A percentile compares a stretch with the other conserved stretches of the same genome.
Conservation (phyloP, 1,284 basidiomycete species). For the Clitocybe nebularis region DNA sequence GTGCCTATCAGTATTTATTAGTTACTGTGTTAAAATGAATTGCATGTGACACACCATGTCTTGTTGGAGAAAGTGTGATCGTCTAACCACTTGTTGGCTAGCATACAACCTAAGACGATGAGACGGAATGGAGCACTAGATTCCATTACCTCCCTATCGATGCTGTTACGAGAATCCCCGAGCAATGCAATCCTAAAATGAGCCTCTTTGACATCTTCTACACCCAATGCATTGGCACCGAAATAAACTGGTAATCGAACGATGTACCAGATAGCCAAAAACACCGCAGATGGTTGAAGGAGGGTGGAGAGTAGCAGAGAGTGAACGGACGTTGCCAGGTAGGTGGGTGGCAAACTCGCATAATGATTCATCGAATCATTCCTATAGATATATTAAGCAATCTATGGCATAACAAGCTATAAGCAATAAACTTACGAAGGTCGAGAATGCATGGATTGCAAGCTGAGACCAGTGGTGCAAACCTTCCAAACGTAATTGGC, state of each 20-base stretch:
- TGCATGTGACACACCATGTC: slow-evolving; percentile 64
- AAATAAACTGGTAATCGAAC: slow-evolving; percentile 73
- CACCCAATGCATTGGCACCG: slow-evolving; percentile 36
- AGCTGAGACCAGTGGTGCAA: slow-evolving; percentile 61
- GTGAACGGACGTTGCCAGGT: slow-evolving; percentile 63
- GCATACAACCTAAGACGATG: slow-evolving; percentile 80
- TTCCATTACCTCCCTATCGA: slow-evolving; percentile 51
- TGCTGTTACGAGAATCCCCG: slow-evolving; percentile 39
- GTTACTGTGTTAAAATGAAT: slow-evolving; percentile 6
- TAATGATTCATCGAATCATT: slow-evolving; percentile 35
- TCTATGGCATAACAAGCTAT: slow-evolving; percentile 5
- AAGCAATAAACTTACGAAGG: slow-evolving; percentile 40
- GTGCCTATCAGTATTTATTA: slow-evolving; percentile 47
- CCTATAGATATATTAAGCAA: slow-evolving; percentile 28
- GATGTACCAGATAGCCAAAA: slow-evolving; percentile 83
- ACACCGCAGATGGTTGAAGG: slow-evolving; percentile 75
- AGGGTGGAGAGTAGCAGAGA: slow-evolving; percentile 74
- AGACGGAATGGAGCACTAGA: slow-evolving; percentile 63
- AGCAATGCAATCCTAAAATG: slow-evolving; percentile 62
- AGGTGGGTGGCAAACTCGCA: slow-evolving; percentile 42
- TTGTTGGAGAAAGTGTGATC: slow-evolving; percentile 92
- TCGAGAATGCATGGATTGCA: slow-evolving; percentile 45
- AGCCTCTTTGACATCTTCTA: slow-evolving; percentile 52
- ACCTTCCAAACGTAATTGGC: slow-evolving; percentile 76
- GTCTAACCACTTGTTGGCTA: slow-evolving; percentile 90